These are phyloP conservation scores for Coemansia sp. DNA, from an alignment of 192 early-diverging fungal genomes.

Conservation along the genomic window DNA sequence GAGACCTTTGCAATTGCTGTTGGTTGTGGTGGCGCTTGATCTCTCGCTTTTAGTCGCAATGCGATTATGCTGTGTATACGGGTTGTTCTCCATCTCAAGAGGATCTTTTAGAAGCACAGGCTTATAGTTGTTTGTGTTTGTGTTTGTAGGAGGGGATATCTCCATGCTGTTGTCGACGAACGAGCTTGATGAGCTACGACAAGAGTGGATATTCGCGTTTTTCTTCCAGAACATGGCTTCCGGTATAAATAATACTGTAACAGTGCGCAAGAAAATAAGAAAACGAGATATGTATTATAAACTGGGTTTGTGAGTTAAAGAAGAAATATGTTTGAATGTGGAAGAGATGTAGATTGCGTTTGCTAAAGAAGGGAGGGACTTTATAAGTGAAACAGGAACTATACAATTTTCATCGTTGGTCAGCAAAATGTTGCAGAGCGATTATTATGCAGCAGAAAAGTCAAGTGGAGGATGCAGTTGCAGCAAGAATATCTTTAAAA, in stretches of 20 bases:
- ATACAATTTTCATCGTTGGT: too few relatives aligned
- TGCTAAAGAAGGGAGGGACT: too few relatives aligned
- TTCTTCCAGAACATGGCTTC: constrained; percentile 1
- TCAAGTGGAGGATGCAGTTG: too few relatives aligned
- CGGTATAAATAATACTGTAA: not conserved
- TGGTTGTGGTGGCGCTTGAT: constrained; percentile 2
- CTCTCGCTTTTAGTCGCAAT: not conserved
- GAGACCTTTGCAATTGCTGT: not conserved
- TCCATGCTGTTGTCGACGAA: not conserved
- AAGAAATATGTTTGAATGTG: not conserved
- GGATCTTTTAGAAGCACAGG: not conserved
- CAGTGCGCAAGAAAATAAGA: not conserved
- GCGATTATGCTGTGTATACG: not conserved
- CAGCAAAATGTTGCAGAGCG: too few relatives aligned
- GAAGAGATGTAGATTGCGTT: not conserved
- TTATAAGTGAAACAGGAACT: too few relatives aligned
- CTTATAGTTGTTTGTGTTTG: constrained; percentile 6
- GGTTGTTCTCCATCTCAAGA: not conserved
- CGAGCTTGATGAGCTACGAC: not conserved
- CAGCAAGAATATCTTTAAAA: not conserved
- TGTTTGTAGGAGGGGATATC: not conserved
- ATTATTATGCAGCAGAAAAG: too few relatives aligned
- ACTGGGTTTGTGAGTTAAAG: not conserved
- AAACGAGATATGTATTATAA: not conserved
- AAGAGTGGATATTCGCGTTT: not conserved